Percentiles rank a stretch among this genome's conserved stretches.
These are phyloP conservation scores for Phtheirospermum japonicum DNA, from an alignment of 257 asterid species.

Conservation along the genomic window DNA sequence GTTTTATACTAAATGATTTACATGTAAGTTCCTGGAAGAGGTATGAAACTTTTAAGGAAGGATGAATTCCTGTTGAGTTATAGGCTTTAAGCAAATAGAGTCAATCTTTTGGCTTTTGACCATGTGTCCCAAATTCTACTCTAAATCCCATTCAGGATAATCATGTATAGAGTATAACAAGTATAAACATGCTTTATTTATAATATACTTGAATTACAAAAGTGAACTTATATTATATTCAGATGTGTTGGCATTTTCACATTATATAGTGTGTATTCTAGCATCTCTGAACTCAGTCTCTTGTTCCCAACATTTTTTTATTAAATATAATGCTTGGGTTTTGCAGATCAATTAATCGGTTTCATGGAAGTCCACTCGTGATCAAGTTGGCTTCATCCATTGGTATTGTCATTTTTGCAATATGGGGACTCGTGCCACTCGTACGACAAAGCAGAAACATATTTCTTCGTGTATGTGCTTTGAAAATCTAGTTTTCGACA, in stretches of 20 bases:
- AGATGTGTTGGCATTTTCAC: neutral
- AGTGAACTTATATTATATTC: neutral
- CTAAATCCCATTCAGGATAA: neutral
- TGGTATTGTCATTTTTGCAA: conserved; percentile 59
- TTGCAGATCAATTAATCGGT: conserved; percentile 52
- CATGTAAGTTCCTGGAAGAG: neutral
- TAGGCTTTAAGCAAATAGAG: conserved; percentile 34
- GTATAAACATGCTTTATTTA: conserved; percentile 4
- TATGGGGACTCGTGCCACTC: conserved; percentile 88
- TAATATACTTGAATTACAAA: conserved; percentile 6
- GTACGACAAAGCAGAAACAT: conserved; percentile 53
- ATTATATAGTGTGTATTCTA: neutral
- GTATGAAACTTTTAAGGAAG: neutral
- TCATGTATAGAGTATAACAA: neutral
- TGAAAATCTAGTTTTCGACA: conserved; percentile 24
- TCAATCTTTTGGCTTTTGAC: conserved; percentile 15
- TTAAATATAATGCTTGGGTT: neutral
- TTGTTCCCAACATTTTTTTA: conserved; percentile 2
- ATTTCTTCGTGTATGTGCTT: conserved; percentile 45
- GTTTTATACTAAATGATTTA: neutral
- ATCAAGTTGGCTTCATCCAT: conserved; percentile 68
- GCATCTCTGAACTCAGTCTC: neutral
- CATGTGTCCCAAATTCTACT: neutral
- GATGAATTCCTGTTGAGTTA: neutral
- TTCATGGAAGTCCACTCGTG: conserved; percentile 47